Conservation (phyloP, 495 filamentous ascomycete genomes). For the Glutinoglossum americanum region DNA sequence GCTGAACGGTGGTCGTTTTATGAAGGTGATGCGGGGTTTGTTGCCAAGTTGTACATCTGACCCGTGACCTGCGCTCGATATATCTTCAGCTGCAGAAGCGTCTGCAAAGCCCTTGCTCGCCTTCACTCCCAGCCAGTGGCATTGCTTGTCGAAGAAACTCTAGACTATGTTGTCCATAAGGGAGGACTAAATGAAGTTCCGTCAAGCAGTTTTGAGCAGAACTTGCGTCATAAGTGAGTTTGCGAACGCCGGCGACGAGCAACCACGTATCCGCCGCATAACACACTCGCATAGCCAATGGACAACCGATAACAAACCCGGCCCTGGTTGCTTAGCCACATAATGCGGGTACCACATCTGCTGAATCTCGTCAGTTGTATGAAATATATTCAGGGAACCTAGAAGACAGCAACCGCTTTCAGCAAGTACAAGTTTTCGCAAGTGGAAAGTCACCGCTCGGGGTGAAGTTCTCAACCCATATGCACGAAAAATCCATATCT, state of each 20-base stretch:
- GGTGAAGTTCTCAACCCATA: not conserved
- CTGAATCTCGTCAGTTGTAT: not conserved
- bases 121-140: not conserved
- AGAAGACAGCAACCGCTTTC: not conserved
- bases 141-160: not conserved
- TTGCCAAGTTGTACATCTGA: not conserved
- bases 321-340: not conserved
- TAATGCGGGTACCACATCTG: not conserved
- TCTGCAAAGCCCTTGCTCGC: not conserved
- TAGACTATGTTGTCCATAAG: not conserved
- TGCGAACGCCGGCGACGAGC: not conserved
- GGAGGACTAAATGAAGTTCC: not conserved
- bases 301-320: too few species aligned
- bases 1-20: not conserved
- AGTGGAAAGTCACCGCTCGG: not conserved
- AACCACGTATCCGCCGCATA: not conserved
- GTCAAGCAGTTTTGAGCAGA: not conserved
- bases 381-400: not conserved
- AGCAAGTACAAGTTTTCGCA: not conserved
- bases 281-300: not conserved
- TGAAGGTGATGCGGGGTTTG: not conserved
- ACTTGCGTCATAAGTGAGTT: not conserved
- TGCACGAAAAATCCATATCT: not conserved
- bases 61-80: slow-evolving; percentile 1
- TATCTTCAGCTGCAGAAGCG: not conserved